phyloP scores from a whole-genome alignment of 345 rosid genomes.

The Euphorbia tirucalli region DNA sequence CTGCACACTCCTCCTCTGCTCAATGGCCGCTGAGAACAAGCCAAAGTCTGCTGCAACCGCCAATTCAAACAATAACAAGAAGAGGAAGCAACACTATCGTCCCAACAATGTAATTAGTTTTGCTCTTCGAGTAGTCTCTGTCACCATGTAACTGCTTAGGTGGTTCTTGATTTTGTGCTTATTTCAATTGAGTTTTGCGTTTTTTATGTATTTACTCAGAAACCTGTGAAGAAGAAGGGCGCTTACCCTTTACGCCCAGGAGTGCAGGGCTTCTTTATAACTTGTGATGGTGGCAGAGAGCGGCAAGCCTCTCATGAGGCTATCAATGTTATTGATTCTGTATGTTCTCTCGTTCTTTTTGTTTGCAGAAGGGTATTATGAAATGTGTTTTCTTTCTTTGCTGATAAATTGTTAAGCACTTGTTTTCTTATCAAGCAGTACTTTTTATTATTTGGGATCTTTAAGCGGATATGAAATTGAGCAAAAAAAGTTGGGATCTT shows the following conservation, averaged over 20 bases:
- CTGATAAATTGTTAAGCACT: neutral
- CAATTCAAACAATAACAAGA: slow-evolving; percentile 45
- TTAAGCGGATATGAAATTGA: neutral
- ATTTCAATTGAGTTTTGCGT: neutral
- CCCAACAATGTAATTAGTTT: slow-evolving; percentile 65
- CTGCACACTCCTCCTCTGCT: neutral
- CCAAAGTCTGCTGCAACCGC: slow-evolving; percentile 19
- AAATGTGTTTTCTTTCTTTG: neutral
- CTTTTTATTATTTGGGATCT: neutral
- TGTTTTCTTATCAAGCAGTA: slow-evolving; percentile 2
- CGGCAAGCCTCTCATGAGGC: slow-evolving; percentile 88
- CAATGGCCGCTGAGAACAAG: slow-evolving; percentile 50
- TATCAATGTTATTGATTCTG: slow-evolving; percentile 75
- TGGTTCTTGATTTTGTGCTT: neutral
- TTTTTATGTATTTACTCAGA: slow-evolving; percentile 34
- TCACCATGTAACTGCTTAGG: neutral
- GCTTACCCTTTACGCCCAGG: slow-evolving; percentile 83
- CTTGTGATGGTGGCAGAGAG: slow-evolving; percentile 93
- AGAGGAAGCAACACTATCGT: slow-evolving; percentile 70
- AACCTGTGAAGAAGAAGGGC: slow-evolving; percentile 79
- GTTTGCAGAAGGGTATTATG: neutral
- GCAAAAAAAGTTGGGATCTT: neutral
- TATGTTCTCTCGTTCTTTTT: slow-evolving; percentile 28
- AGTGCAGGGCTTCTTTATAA: slow-evolving; percentile 81
- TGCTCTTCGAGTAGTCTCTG: neutral